These are phyloP conservation scores for Metahyphopichia silvanorum DNA, from an alignment of 805 yeast species.

Conservation along the genomic window DNA sequence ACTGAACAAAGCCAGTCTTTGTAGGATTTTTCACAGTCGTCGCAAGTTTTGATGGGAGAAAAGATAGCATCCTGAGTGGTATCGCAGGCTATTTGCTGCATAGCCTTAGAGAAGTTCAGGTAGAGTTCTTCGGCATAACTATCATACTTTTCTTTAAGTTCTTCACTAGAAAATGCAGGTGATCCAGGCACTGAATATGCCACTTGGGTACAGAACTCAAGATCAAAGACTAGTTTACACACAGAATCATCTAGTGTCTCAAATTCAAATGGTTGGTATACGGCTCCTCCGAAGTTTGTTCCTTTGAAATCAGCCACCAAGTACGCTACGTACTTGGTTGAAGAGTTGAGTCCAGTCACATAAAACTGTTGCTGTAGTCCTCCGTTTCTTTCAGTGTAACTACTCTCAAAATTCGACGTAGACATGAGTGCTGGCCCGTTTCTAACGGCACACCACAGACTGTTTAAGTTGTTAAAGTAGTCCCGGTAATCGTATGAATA, in stretches of 20 bases:
- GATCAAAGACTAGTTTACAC: conserved; percentile 71
- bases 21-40: conserved; percentile 68
- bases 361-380: conserved; percentile 59
- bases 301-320: conserved; percentile 49
- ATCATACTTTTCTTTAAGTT: conserved; percentile 51
- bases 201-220: conserved; percentile 75
- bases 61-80: conserved; percentile 60
- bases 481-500: conserved; percentile 40
- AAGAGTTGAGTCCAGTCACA: conserved; percentile 55
- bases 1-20: conserved; percentile 88
- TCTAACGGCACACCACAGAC: conserved; percentile 71
- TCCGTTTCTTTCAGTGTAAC: conserved; percentile 44
- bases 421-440: conserved; percentile 44
- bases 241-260: conserved; percentile 50
- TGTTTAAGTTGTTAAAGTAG: conserved; percentile 37
- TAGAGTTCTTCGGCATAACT: conserved; percentile 53
- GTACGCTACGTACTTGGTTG: conserved; percentile 63
- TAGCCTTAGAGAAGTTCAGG: conserved; percentile 66
- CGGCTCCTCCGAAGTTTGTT: conserved; percentile 55
- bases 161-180: conserved; percentile 8
- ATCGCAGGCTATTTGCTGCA: conserved; percentile 77
- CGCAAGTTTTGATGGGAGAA: conserved; percentile 74
- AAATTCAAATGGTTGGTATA: conserved; percentile 56
- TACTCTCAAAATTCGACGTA: conserved; percentile 19
- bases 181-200: conserved; percentile 82